phyloP scores from a whole-genome alignment of 2,329 filamentous ascomycete genomes.

The Laburnicola sp. region DNA sequence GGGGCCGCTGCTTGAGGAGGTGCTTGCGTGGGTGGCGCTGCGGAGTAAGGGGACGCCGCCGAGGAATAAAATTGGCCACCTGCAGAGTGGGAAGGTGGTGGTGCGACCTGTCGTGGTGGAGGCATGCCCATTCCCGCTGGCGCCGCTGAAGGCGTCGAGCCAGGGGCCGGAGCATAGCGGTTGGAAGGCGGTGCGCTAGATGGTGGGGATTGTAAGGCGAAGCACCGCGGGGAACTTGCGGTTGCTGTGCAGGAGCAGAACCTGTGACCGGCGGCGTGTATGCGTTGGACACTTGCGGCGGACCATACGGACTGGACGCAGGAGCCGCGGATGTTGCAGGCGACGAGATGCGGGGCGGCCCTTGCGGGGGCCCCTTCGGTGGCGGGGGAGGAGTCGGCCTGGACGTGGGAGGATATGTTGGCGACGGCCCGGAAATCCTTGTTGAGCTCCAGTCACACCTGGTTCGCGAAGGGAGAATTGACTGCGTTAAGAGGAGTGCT shows the following conservation, averaged over 20 bases:
- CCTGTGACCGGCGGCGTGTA: slow-evolving; percentile 62
- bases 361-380: slow-evolving; percentile 67
- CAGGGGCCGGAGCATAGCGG: slow-evolving; percentile 68
- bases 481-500: slow-evolving; percentile 73
- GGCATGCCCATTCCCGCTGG: slow-evolving; percentile 46
- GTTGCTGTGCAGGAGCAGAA: slow-evolving; percentile 53
- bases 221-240: slow-evolving; percentile 70
- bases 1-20: slow-evolving; percentile 48
- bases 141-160: slow-evolving; percentile 54
- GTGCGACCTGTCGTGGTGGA: slow-evolving; percentile 49
- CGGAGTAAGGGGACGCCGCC: slow-evolving; percentile 8
- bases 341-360: slow-evolving; percentile 63
- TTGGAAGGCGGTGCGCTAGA: slow-evolving; percentile 62
- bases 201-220: slow-evolving; percentile 88
- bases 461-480: slow-evolving; percentile 72
- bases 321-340: slow-evolving; percentile 60
- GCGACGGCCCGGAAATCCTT: slow-evolving; percentile 58
- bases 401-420: slow-evolving; percentile 61
- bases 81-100: slow-evolving; percentile 45
- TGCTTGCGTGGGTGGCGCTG: slow-evolving; percentile 24
- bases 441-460: slow-evolving; percentile 56
- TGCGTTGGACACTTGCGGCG: slow-evolving; percentile 52
- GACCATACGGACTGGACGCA: slow-evolving; percentile 66
- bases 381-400: slow-evolving; percentile 74
- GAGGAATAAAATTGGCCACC: slow-evolving; percentile 45